phyloP scores from a whole-genome alignment of 106 monocot species.

The Dendrobium officinale region DNA sequence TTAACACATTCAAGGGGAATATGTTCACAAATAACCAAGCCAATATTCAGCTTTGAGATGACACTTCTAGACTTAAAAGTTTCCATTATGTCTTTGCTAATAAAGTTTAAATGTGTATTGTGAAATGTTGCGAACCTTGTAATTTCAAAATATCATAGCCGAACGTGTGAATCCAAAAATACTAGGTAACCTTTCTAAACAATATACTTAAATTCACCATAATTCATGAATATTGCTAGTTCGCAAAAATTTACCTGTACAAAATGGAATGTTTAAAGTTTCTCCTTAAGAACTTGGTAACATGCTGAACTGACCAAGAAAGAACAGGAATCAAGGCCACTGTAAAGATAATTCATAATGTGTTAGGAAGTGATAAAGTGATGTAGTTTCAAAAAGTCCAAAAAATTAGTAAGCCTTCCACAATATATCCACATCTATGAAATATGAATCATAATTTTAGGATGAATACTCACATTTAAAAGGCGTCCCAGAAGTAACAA shows the following conservation, averaged over 20 bases:
- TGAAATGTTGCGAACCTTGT: background rate
- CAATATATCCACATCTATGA: background rate
- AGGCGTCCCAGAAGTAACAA: slow-evolving; percentile 54
- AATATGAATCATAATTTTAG: background rate
- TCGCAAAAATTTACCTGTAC: slow-evolving; percentile 46
- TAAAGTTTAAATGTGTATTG: background rate
- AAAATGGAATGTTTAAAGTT: slow-evolving; percentile 56
- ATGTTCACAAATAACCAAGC: background rate
- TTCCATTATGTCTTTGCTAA: background rate
- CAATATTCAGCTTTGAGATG: background rate
- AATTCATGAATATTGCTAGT: background rate
- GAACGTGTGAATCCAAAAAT: background rate
- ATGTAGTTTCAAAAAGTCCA: background rate
- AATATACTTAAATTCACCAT: slow-evolving; percentile 1
- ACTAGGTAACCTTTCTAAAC: background rate
- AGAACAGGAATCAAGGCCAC: slow-evolving; percentile 83
- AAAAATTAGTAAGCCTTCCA: background rate
- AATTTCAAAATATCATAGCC: background rate
- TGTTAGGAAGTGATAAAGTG: background rate
- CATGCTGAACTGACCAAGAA: slow-evolving; percentile 62
- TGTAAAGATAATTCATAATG: slow-evolving; percentile 17
- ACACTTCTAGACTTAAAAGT: background rate
- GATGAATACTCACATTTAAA: slow-evolving; percentile 61
- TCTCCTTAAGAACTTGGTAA: slow-evolving; percentile 60
- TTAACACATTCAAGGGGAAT: no score